A percentile compares a stretch with the other conserved stretches of the same genome.
Conservation (phyloP, 2,329 filamentous ascomycete genomes). For the Aspergillus novoparasiticus region DNA sequence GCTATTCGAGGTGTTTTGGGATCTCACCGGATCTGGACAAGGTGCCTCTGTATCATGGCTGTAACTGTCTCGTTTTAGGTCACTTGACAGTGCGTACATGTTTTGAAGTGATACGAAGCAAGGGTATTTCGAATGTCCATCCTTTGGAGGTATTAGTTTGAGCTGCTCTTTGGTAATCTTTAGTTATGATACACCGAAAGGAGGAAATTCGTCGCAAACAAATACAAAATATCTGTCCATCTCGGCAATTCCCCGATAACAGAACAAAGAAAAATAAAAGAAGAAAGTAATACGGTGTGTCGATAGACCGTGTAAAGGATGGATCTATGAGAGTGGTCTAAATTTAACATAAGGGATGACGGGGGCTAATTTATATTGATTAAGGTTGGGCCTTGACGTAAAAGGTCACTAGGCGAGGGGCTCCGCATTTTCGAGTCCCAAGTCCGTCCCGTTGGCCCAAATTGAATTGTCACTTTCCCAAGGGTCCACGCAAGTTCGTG, state of each 20-base stretch:
- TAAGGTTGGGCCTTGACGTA: constrained; percentile 1
- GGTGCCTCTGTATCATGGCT: neutral
- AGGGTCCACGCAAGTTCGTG: neutral
- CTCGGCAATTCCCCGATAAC: neutral
- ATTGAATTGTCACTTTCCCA: constrained; percentile 7
- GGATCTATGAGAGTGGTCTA: neutral
- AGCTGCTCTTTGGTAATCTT: neutral
- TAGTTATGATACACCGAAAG: neutral
- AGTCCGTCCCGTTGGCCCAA: constrained; percentile 17
- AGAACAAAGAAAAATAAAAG: too few relatives aligned
- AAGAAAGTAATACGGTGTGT: too few relatives aligned
- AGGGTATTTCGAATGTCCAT: neutral
- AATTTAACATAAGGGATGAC: neutral
- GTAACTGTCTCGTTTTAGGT: neutral
- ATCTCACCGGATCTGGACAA: neutral
- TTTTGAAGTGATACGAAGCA: neutral
- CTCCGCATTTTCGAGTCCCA: constrained; percentile 25
- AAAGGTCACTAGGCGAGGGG: constrained; percentile 20
- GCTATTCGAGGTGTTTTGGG: constrained; percentile 19
- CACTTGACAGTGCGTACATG: neutral
- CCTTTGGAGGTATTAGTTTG: neutral
- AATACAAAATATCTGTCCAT: neutral
- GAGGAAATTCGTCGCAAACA: neutral
- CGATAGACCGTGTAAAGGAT: neutral
- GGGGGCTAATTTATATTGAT: constrained; percentile 4